Evolutionary conservation across 805 yeast genomes (phyloP).

Genomic region (Starmera quercuum): DNA sequence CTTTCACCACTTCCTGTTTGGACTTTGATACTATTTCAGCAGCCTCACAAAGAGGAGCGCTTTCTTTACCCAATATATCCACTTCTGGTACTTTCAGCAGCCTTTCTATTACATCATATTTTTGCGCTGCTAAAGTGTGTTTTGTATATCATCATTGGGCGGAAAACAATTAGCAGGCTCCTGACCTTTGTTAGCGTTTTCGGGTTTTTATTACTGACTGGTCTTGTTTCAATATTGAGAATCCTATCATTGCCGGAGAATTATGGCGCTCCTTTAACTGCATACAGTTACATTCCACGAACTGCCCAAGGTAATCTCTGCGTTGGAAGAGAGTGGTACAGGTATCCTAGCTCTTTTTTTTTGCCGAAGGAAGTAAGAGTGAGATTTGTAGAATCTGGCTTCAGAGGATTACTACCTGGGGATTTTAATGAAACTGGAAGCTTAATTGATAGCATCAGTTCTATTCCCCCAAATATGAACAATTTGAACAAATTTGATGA

Average conservation of each 20-base stretch:
- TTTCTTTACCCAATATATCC: conserved; percentile 84
- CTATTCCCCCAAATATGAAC: conserved; percentile 62
- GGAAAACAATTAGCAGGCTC: neutral
- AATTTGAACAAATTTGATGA: conserved; percentile 61
- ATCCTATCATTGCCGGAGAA: conserved; percentile 53
- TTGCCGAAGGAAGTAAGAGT: conserved; percentile 57
- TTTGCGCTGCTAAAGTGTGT: conserved; percentile 8
- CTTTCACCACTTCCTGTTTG: conserved; percentile 54
- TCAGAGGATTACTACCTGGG: conserved; percentile 84
- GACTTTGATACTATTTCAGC: conserved; percentile 57
- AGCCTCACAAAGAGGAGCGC: conserved; percentile 92
- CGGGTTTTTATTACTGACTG: conserved; percentile 12
- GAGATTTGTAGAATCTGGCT: conserved; percentile 66
- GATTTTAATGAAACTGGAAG: conserved; percentile 53
- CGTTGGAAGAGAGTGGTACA: conserved; percentile 94
- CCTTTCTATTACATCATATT: conserved; percentile 32
- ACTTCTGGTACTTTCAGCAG: conserved; percentile 53
- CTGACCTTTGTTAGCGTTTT: conserved; percentile 1
- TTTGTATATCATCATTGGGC: neutral
- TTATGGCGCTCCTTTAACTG: conserved; percentile 66
- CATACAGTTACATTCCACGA: conserved; percentile 38
- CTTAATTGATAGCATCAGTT: conserved; percentile 31
- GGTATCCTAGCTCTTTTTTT: conserved; percentile 84
- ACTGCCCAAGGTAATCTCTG: conserved; percentile 49
- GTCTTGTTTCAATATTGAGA: conserved; percentile 37